Evolutionary conservation across 2,329 filamentous ascomycete genomes (phyloP).

Genomic region (Clarireedia monteithiana): DNA sequence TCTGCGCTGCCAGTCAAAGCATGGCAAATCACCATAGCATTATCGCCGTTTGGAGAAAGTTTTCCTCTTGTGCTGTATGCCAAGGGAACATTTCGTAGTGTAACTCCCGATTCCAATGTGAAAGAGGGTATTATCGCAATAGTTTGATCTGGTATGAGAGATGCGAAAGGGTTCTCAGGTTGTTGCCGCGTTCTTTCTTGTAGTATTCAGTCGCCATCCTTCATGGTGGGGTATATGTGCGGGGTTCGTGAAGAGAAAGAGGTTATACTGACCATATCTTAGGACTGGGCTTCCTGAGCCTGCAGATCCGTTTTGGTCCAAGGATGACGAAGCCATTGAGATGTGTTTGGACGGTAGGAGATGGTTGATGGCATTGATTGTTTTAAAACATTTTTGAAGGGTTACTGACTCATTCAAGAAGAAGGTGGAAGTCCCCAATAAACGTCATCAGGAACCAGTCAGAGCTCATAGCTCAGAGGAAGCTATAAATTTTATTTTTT

Average conservation of each 20-base stretch:
- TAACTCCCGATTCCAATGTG: slow-evolving; percentile 85
- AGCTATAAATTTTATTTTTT: not conserved
- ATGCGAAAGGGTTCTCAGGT: slow-evolving; percentile 84
- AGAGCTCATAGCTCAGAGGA: not conserved
- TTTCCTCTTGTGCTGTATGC: slow-evolving; percentile 60
- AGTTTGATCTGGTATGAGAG: slow-evolving; percentile 79
- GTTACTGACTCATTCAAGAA: not conserved
- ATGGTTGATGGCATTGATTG: not conserved
- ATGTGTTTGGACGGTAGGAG: not conserved
- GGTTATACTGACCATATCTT: slow-evolving; percentile 24
- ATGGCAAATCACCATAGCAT: slow-evolving; percentile 73
- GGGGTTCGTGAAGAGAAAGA: not conserved
- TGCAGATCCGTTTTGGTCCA: not conserved
- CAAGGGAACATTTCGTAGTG: slow-evolving; percentile 66
- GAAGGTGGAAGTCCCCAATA: not conserved
- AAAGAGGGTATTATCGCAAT: slow-evolving; percentile 84
- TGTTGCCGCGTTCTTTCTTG: slow-evolving; percentile 44
- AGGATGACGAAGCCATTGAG: not conserved
- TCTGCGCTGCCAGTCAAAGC: slow-evolving; percentile 80
- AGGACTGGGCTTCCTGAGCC: not conserved
- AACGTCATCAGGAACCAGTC: slow-evolving; percentile 5
- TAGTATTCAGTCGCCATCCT: slow-evolving; percentile 48
- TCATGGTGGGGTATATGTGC: slow-evolving; percentile 12
- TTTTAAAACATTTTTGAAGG: not conserved
- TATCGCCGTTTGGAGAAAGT: slow-evolving; percentile 50